Evolutionary conservation across 169 alveolate species (phyloP).

Genomic region (Plasmodium fragile): DNA sequence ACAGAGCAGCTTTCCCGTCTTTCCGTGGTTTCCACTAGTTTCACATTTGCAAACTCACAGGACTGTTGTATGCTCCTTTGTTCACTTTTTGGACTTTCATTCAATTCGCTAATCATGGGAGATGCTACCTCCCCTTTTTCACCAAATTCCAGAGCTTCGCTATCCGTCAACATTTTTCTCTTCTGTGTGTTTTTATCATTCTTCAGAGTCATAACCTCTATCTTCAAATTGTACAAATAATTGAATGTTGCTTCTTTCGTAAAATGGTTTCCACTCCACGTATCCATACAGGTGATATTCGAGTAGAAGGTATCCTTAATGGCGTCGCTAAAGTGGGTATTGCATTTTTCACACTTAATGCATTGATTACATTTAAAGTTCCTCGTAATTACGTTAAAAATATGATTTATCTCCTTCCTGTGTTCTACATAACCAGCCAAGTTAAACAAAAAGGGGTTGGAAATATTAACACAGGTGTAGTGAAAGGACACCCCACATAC

Average conservation of each 20-base stretch:
- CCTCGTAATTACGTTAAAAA: conserved; percentile 52
- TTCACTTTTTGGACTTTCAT: not conserved
- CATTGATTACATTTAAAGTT: conserved; percentile 56
- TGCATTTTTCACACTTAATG: conserved; percentile 45
- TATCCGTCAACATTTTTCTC: not conserved
- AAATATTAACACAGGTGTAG: conserved; percentile 58
- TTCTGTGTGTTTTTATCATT: not conserved
- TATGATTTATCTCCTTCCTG: conserved; percentile 45
- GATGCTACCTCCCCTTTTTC: not conserved
- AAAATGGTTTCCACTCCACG: not conserved
- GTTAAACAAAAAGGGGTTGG: conserved; percentile 51
- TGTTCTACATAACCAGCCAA: conserved; percentile 30
- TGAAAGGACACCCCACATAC: conserved; percentile 53
- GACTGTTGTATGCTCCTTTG: not conserved
- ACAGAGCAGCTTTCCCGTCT: not conserved
- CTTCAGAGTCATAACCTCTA: not conserved
- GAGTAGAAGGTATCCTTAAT: not conserved
- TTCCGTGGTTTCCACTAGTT: not conserved
- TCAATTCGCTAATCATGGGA: not conserved
- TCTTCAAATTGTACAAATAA: conserved; percentile 44
- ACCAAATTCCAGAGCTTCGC: not conserved
- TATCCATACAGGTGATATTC: conserved; percentile 6
- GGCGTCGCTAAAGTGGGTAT: not conserved
- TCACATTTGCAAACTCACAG: not conserved
- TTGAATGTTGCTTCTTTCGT: not conserved